Base-by-base conservation (phyloP, 2,329 filamentous ascomycete genomes). In the Apiospora arundinis region DNA sequence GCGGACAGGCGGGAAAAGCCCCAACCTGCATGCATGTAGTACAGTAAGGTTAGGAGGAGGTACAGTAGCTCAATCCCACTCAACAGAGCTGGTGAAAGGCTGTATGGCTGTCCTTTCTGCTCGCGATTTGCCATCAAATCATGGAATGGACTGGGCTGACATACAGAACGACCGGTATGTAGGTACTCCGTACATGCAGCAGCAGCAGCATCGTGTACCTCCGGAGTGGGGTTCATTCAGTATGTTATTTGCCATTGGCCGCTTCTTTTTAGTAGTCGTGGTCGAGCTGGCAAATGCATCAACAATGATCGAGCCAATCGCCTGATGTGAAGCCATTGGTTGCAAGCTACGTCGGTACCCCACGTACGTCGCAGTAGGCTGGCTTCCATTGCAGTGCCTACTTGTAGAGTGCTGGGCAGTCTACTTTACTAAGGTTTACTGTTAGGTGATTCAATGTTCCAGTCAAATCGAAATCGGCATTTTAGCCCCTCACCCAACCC, bases 361-460 rank as follows among this genome's bases (percentile, higher is more conserved):
- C 56, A 63, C 56, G 56, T 11, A 63, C 32, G 56, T 63, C 56
- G 56, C 32, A 40, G 52, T 21, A 37, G 56, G 18, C 32, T 32
- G 32, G 32, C 32, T 32, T 32, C 32, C 3, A 6, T 32, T 32
- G 32, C 32, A 32, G 32, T n/a, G n/a, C n/a, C n/a, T n/a, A n/a
- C n/a, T n/a, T n/a, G n/a, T n/a, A n/a, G n/a, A n/a, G n/a, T n/a
- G n/a, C n/a, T n/a, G n/a, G n/a, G n/a, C n/a, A n/a, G n/a, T n/a
- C n/a, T n/a, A n/a, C n/a, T n/a, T n/a, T n/a, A n/a, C n/a, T 40
- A 63, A 63, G 56, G 56, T 63, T 63, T 63, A 40, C 8, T 63
- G 56, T 63, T 63, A 63, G 32, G 56, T n/a, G 56, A 63, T 63
- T 63, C 56, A 63, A 63, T 63, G 56, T 63, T 60, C 56, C 32